These are phyloP conservation scores for Arthroderma sp. DNA, from an alignment of 2,329 filamentous ascomycete species.

Conservation along the genomic window DNA sequence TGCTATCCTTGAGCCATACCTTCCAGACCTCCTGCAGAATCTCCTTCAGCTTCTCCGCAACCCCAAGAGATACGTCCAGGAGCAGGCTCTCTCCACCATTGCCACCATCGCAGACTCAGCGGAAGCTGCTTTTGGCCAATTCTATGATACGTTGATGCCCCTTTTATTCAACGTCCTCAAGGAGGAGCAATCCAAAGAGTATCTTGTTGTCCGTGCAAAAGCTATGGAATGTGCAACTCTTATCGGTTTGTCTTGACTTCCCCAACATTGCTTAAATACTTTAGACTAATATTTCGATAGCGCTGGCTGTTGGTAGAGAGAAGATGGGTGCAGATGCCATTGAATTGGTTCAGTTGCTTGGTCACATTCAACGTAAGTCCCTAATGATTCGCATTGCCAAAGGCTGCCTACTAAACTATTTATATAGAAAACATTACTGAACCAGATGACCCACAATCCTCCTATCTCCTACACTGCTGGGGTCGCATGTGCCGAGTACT, in stretches of 20 bases:
- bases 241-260: conserved; percentile 41
- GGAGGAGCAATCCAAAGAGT: conserved; percentile 86
- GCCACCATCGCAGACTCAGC: conserved; percentile 98
- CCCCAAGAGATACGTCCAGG: conserved; percentile 90
- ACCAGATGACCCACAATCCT: conserved; percentile 85
- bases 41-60: conserved; percentile 81
- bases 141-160: conserved; percentile 94
- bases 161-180: conserved; percentile 79
- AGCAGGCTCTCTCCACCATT: conserved; percentile 94
- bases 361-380: conserved; percentile 58
- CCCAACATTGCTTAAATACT: background rate
- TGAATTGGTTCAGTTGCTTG: conserved; percentile 75
- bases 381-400: background rate
- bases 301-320: conserved; percentile 85
- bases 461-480: conserved; percentile 98
- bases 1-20: conserved; percentile 77
- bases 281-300: conserved; percentile 24
- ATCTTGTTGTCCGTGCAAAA: conserved; percentile 80
- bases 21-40: conserved; percentile 73
- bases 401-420: conserved; percentile 6
- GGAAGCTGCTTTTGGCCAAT: conserved; percentile 85
- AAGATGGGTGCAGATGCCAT: conserved; percentile 80
- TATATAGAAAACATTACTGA: conserved; percentile 59
- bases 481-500: conserved; percentile 96
- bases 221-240: conserved; percentile 98